These are phyloP conservation scores for Xylaria acuta DNA, from an alignment of 495 filamentous ascomycete species.

Conservation along the genomic window DNA sequence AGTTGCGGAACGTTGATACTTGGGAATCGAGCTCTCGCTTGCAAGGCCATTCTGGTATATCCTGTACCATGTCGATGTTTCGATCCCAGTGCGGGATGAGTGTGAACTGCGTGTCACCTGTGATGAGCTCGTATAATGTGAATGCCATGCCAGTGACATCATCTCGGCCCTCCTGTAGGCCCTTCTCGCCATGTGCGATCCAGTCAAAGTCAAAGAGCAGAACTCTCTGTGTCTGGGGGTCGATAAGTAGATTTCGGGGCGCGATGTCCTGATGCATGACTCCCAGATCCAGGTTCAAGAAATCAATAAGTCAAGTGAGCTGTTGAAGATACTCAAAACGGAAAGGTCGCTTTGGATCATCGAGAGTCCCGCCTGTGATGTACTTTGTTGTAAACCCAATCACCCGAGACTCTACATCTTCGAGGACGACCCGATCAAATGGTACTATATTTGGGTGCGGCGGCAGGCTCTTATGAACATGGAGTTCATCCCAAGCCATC, in stretches of 20 bases:
- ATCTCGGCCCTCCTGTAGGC: background rate
- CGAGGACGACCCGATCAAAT: slow-evolving; percentile 11
- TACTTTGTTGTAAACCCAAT: slow-evolving; percentile 8
- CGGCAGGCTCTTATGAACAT: slow-evolving; percentile 8
- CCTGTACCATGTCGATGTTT: background rate
- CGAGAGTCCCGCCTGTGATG: background rate
- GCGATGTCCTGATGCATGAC: slow-evolving; percentile 16
- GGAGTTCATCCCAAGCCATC: slow-evolving; percentile 13
- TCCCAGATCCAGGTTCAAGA: background rate
- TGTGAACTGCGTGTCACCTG: background rate
- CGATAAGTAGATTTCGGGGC: background rate
- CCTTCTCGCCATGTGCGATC: background rate
- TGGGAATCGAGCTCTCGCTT: too few relatives aligned
- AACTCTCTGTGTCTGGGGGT: background rate
- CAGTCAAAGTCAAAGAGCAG: slow-evolving; percentile 11
- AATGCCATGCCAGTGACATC: slow-evolving; percentile 14
- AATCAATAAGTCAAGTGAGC: background rate
- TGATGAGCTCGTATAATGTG: slow-evolving; percentile 11
- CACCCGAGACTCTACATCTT: background rate
- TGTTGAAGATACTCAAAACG: slow-evolving; percentile 14
- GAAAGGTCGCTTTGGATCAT: background rate
- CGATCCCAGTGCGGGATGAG: background rate
- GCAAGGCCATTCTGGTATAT: too few relatives aligned
- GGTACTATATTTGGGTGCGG: slow-evolving; percentile 5
- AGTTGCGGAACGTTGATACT: too few relatives aligned